Evolutionary conservation across 2,329 filamentous ascomycete genomes (phyloP).

Genomic region (Paraphoma chrysanthemicola): DNA sequence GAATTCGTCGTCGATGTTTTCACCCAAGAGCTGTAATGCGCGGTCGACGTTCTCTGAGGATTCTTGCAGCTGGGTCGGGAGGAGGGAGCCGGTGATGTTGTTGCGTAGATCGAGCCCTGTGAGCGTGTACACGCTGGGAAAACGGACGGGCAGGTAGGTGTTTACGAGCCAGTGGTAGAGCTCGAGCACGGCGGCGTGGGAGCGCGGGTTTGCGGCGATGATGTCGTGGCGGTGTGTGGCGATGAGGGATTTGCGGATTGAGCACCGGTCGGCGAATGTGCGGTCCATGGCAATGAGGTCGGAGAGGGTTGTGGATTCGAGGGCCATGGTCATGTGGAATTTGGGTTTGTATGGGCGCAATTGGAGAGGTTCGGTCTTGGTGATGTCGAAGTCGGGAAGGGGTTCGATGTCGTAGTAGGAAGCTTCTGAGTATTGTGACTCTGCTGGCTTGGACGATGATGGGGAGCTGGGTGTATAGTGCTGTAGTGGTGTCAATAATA

Average conservation of each 20-base stretch:
- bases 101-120: slow-evolving; percentile 51
- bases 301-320: slow-evolving; percentile 61
- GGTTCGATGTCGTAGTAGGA: slow-evolving; percentile 54
- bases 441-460: not conserved
- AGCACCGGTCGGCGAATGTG: slow-evolving; percentile 62
- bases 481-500: not conserved
- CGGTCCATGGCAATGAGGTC: slow-evolving; percentile 66
- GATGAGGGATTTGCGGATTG: slow-evolving; percentile 58
- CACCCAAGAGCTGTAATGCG: slow-evolving; percentile 58
- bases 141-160: slow-evolving; percentile 64
- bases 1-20: slow-evolving; percentile 66
- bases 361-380: slow-evolving; percentile 59
- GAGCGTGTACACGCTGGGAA: slow-evolving; percentile 60
- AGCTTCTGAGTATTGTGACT: slow-evolving; percentile 24
- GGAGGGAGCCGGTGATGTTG: slow-evolving; percentile 47
- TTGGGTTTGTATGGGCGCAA: slow-evolving; percentile 66
- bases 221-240: slow-evolving; percentile 51
- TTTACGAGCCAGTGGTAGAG: slow-evolving; percentile 63
- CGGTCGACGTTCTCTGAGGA: slow-evolving; percentile 34
- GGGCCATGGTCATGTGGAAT: slow-evolving; percentile 69
- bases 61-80: slow-evolving; percentile 50
- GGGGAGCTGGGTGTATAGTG: not conserved
- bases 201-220: slow-evolving; percentile 44
- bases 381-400: slow-evolving; percentile 59
- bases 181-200: slow-evolving; percentile 60